These are phyloP conservation scores for Podosphaera xanthii DNA, from an alignment of 2,329 filamentous ascomycete genomes.

Conservation along the genomic window DNA sequence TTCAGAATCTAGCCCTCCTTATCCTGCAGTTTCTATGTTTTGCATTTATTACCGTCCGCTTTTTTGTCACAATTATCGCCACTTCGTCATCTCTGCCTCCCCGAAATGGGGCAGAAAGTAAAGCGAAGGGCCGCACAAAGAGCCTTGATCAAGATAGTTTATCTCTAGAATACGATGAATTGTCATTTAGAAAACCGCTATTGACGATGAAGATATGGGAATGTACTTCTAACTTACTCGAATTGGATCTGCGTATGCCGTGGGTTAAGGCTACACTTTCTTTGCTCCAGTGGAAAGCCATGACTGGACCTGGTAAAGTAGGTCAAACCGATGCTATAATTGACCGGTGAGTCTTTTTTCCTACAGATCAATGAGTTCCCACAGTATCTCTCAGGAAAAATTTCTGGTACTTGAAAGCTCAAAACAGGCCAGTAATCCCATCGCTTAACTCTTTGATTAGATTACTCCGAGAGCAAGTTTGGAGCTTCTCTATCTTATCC, in stretches of 20 bases:
- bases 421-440: no score
- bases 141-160: constrained; percentile 9
- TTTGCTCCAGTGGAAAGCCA: constrained; percentile 49
- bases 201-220: constrained; percentile 58
- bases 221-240: constrained; percentile 47
- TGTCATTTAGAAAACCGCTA: constrained; percentile 21
- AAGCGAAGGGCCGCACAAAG: constrained; percentile 10
- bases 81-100: constrained; percentile 44
- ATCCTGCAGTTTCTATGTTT: constrained; percentile 27
- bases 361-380: no score
- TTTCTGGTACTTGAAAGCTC: no score
- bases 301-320: constrained; percentile 52
- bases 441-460: no score
- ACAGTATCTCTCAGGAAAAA: no score
- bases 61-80: constrained; percentile 38
- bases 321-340: constrained; percentile 54
- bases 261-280: constrained; percentile 63
- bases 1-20: constrained; percentile 6
- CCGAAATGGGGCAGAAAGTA: constrained; percentile 19
- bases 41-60: constrained; percentile 35
- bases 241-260: constrained; percentile 65
- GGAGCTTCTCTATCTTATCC: no score
- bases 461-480: no score
- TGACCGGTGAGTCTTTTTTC: constrained; percentile 46
- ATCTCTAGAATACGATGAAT: constrained; percentile 4